Conservation (phyloP, 192 early-diverging fungal species). For the Backusella psychrophila region DNA sequence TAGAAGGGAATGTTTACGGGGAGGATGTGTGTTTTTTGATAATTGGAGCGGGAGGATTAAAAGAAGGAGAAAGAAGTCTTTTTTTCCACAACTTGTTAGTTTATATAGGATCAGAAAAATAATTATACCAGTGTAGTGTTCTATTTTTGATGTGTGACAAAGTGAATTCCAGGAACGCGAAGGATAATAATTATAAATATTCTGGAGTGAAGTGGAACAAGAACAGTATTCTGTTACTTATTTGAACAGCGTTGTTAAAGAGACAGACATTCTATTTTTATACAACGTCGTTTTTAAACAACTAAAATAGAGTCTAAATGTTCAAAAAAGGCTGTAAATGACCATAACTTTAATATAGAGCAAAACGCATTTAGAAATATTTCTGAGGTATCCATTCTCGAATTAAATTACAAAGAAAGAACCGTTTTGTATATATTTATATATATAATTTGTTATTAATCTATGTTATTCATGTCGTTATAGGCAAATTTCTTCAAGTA, state of each 20-base stretch:
- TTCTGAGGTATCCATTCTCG: neutral
- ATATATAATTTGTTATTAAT: neutral
- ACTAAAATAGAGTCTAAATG: neutral
- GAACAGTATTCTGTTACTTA: neutral
- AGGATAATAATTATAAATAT: neutral
- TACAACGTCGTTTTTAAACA: neutral
- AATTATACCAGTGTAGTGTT: neutral
- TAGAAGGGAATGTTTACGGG: neutral
- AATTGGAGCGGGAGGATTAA: neutral
- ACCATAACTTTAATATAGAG: neutral
- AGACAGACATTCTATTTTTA: neutral
- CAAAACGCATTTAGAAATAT: neutral
- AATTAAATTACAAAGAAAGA: neutral
- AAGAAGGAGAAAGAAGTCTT: neutral
- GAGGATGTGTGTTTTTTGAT: neutral
- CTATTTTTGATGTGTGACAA: constrained; percentile 6
- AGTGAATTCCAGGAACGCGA: constrained; percentile 5
- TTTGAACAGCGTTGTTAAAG: neutral
- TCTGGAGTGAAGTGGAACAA: constrained; percentile 3
- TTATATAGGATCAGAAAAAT: neutral
- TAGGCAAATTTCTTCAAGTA: neutral
- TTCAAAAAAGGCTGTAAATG: neutral
- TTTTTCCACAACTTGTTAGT: neutral
- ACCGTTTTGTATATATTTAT: neutral
- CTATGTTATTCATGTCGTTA: neutral